Conservation (phyloP, 257 asterid genomes). For the Echites panduratus region DNA sequence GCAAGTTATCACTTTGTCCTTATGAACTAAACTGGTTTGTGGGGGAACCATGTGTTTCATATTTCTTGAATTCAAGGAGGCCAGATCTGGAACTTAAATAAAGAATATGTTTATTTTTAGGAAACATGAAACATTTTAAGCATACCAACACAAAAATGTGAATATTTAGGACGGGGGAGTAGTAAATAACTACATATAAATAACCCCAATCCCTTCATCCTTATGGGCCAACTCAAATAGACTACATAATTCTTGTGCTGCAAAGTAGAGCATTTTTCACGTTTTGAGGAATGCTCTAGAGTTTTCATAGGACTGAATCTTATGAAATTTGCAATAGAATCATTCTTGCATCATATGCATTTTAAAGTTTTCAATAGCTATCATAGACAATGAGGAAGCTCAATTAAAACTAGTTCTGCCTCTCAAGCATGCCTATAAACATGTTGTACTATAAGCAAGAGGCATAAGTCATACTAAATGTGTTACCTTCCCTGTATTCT, state of each 20-base stretch:
- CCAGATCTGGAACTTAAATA: no score
- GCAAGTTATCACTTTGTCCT: background rate
- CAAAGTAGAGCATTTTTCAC: background rate
- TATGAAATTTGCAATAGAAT: background rate
- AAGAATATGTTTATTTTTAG: no score
- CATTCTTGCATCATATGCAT: background rate
- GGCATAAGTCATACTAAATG: background rate
- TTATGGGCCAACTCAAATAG: no score
- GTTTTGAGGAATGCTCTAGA: background rate
- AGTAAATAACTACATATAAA: no score
- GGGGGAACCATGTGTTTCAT: background rate
- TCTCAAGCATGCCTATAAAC: background rate
- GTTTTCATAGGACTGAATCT: background rate
- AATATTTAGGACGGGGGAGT: no score
- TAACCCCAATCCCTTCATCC: no score
- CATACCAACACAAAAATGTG: no score
- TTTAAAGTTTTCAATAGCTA: background rate
- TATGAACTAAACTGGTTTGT: background rate
- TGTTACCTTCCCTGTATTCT: slow-evolving; percentile 51
- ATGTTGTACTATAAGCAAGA: background rate
- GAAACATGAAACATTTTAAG: no score
- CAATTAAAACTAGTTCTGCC: background rate
- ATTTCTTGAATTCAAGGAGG: background rate
- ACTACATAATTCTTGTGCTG: no score
- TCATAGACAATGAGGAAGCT: background rate